Evolutionary conservation across 805 yeast genomes (phyloP).

Genomic region (Starmera amethionina): DNA sequence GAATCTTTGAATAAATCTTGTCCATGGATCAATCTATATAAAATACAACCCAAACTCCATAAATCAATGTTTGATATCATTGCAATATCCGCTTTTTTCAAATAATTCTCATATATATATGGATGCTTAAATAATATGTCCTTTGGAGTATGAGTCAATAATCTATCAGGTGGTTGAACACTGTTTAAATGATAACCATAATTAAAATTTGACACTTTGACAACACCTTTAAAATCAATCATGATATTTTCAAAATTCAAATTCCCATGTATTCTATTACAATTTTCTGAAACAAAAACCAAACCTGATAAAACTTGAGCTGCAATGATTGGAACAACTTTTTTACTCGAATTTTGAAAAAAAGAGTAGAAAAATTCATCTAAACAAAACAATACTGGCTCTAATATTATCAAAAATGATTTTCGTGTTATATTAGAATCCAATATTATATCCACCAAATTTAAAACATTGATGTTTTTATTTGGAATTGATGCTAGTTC

Average conservation of each 20-base stretch:
- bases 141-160: neutral
- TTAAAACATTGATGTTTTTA: neutral
- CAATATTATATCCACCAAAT: neutral
- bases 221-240: conserved; percentile 2
- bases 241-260: conserved; percentile 4
- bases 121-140: neutral
- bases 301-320: conserved; percentile 4
- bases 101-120: neutral
- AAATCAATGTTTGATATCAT: neutral
- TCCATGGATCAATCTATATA: neutral
- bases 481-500: neutral
- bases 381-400: conserved; percentile 1
- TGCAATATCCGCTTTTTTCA: neutral
- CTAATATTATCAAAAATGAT: conserved; percentile 1
- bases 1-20: neutral
- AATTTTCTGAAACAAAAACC: neutral
- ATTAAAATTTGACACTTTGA: conserved; percentile 7
- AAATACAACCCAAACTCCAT: neutral
- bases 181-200: neutral
- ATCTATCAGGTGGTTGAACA: neutral
- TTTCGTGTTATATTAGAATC: conserved; percentile 3
- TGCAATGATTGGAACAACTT: neutral
- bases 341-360: neutral
- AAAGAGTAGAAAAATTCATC: conserved; percentile 1
- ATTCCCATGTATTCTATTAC: conserved; percentile 7